Evolutionary conservation across 129 eudicot genomes (phyloP).

Genomic region (Artemisia annua): DNA sequence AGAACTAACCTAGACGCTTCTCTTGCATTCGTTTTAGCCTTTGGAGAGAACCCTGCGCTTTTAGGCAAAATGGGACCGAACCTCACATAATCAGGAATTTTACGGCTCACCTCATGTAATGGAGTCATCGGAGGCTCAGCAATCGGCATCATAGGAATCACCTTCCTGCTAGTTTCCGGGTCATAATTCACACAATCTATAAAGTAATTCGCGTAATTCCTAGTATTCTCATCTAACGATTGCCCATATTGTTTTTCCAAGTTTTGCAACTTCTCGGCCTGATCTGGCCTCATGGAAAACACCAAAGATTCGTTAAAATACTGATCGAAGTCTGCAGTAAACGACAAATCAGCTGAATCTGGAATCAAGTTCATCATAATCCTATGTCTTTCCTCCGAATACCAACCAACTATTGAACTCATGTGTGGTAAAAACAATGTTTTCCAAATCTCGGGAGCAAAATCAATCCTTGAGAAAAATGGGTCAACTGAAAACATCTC

Average conservation of each 20-base stretch:
- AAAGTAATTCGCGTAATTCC: slow-evolving; percentile 64
- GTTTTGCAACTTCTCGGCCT: slow-evolving; percentile 65
- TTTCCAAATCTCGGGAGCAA: slow-evolving; percentile 87
- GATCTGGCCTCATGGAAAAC: slow-evolving; percentile 80
- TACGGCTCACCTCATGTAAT: slow-evolving; percentile 66
- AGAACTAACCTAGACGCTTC: slow-evolving; percentile 61
- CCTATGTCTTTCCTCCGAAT: slow-evolving; percentile 67
- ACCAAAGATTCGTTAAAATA: slow-evolving; percentile 69
- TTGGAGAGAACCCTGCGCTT: slow-evolving; percentile 79
- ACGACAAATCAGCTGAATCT: slow-evolving; percentile 64
- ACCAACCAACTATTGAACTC: slow-evolving; percentile 82
- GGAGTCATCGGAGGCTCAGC: slow-evolving; percentile 90
- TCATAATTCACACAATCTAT: slow-evolving; percentile 62
- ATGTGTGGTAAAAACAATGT: slow-evolving; percentile 68
- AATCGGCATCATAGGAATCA: slow-evolving; percentile 72
- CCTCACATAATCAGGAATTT: slow-evolving; percentile 70
- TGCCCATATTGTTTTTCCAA: slow-evolving; percentile 70
- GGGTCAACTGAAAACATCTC: slow-evolving; percentile 79
- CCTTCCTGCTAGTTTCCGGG: slow-evolving; percentile 48
- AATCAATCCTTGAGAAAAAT: slow-evolving; percentile 75
- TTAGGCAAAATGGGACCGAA: slow-evolving; percentile 84
- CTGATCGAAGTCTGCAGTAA: slow-evolving; percentile 73
- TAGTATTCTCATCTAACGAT: slow-evolving; percentile 73
- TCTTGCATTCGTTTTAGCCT: slow-evolving; percentile 39
- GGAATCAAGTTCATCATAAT: slow-evolving; percentile 82